Conservation (phyloP, 805 yeast genomes). For the Candida easanensis region DNA sequence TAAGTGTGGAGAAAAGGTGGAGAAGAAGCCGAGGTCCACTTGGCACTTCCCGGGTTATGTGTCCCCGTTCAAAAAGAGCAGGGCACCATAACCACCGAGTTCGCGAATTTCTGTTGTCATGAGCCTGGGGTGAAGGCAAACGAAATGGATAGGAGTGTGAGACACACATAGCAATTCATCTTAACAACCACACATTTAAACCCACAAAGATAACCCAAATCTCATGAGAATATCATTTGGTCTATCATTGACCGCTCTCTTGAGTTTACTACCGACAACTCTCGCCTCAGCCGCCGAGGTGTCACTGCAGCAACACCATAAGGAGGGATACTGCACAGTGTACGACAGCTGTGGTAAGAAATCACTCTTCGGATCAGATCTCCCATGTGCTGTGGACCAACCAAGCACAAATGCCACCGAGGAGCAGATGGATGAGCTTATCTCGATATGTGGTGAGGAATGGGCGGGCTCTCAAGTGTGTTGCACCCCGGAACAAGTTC, state of each 20-base stretch:
- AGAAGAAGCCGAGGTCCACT: too few species aligned
- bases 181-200: too few species aligned
- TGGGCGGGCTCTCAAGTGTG: constrained; percentile 59
- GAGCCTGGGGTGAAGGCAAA: too few species aligned
- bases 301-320: constrained; percentile 4
- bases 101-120: too few species aligned
- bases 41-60: too few species aligned
- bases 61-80: too few species aligned
- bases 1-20: too few species aligned
- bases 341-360: constrained; percentile 69
- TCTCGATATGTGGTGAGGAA: constrained; percentile 68
- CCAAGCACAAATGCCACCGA: constrained; percentile 45
- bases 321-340: constrained; percentile 30
- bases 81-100: too few species aligned
- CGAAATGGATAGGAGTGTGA: too few species aligned
- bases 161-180: too few species aligned
- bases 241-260: background rate
- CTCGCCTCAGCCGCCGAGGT: background rate
- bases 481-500: constrained; percentile 65
- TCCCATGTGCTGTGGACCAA: constrained; percentile 71
- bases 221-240: background rate
- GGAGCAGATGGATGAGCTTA: constrained; percentile 43
- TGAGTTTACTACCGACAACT: background rate
- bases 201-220: too few species aligned
- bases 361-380: constrained; percentile 68